A percentile compares a stretch with the other conserved stretches of the same genome.
These are phyloP conservation scores for Clitopilus passeckerianus DNA, from an alignment of 768 basidiomycete genomes.

Conservation along the genomic window DNA sequence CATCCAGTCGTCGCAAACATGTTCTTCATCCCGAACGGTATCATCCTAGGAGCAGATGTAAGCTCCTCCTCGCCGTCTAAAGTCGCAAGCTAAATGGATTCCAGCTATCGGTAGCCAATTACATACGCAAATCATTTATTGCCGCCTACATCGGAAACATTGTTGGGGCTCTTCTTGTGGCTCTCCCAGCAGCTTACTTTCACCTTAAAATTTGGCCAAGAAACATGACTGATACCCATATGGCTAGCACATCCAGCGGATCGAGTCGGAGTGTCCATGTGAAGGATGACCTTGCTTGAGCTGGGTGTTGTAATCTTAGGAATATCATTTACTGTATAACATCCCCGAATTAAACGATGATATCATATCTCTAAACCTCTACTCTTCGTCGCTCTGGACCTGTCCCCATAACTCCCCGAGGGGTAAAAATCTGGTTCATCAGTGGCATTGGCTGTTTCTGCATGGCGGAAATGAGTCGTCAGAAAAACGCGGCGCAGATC, in stretches of 20 bases:
- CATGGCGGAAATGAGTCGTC: neutral
- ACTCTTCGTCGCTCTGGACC: neutral
- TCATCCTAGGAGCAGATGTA: conserved; percentile 66
- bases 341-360: too few species aligned
- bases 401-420: neutral
- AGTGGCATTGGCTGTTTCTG: neutral
- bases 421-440: neutral
- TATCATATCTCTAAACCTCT: neutral
- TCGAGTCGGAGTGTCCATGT: neutral
- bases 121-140: conserved; percentile 72
- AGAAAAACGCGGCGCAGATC: neutral
- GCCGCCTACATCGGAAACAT: conserved; percentile 65
- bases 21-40: conserved; percentile 67
- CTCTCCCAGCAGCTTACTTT: conserved; percentile 59
- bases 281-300: neutral
- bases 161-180: conserved; percentile 61
- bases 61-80: conserved; percentile 13
- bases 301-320: neutral
- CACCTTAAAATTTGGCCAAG: conserved; percentile 49
- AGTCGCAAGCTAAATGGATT: neutral
- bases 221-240: conserved; percentile 14
- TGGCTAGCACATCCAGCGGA: neutral
- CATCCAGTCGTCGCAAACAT: conserved; percentile 49
- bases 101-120: conserved; percentile 46
- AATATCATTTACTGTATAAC: neutral